Evolutionary conservation across 495 filamentous ascomycete species (phyloP).

Genomic region (Hyaloscypha bicolor): DNA sequence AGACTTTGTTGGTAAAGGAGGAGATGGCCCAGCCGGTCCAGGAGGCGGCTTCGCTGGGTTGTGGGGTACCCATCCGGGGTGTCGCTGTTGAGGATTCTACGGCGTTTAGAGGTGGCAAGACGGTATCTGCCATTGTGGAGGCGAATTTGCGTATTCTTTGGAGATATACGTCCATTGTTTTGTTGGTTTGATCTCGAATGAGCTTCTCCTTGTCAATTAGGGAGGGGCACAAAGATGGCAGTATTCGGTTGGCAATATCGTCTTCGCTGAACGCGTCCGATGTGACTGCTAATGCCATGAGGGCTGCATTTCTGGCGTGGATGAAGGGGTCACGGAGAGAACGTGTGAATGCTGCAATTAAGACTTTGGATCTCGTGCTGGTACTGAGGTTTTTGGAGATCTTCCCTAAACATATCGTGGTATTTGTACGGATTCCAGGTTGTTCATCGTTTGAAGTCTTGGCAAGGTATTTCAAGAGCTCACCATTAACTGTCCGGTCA

Average conservation of each 20-base stretch:
- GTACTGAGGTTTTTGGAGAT: slow-evolving; percentile 87
- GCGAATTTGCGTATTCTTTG: slow-evolving; percentile 79
- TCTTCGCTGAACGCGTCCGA: slow-evolving; percentile 85
- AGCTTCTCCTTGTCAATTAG: slow-evolving; percentile 89
- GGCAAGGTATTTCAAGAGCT: slow-evolving; percentile 85
- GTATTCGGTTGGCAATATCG: slow-evolving; percentile 80
- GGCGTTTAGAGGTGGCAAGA: slow-evolving; percentile 54
- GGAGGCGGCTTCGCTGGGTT: slow-evolving; percentile 61
- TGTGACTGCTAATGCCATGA: slow-evolving; percentile 84
- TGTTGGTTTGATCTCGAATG: slow-evolving; percentile 86
- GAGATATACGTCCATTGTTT: slow-evolving; percentile 88
- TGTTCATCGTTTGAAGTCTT: slow-evolving; percentile 98
- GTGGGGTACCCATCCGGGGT: slow-evolving; percentile 76
- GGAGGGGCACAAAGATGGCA: slow-evolving; percentile 80
- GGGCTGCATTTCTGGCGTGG: slow-evolving; percentile 85
- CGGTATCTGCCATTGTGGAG: slow-evolving; percentile 78
- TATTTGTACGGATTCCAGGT: slow-evolving; percentile 96
- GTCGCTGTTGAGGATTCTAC: slow-evolving; percentile 37
- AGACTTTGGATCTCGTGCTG: slow-evolving; percentile 81
- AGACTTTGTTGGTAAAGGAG: slow-evolving; percentile 95
- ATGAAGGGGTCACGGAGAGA: slow-evolving; percentile 92
- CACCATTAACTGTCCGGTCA: slow-evolving; percentile 90
- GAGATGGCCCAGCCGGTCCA: slow-evolving; percentile 99
- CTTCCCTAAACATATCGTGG: slow-evolving; percentile 94
- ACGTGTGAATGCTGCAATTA: slow-evolving; percentile 87